Percentiles rank a stretch among this genome's conserved stretches.
Conservation (phyloP, 2,329 filamentous ascomycete genomes). For the Dendrostoma leiphaemia region DNA sequence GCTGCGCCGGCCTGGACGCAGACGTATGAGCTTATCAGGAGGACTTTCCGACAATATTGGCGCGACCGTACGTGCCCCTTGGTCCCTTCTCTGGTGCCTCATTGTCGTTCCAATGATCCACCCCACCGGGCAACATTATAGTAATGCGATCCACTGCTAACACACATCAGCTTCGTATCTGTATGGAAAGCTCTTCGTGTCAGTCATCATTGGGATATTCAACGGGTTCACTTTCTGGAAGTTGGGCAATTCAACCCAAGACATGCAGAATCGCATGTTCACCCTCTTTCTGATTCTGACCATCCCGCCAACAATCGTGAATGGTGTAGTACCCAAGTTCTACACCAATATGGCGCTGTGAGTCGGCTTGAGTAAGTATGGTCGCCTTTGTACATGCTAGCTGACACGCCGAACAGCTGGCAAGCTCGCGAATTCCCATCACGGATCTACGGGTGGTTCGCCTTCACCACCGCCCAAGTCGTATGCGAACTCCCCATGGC, state of each 20-base stretch:
- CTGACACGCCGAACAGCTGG: conserved; percentile 40
- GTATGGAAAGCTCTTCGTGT: conserved; percentile 47
- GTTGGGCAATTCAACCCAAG: conserved; percentile 53
- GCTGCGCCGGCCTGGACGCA: conserved; percentile 59
- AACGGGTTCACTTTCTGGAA: conserved; percentile 71
- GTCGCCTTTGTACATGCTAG: not conserved
- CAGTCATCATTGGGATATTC: conserved; percentile 44
- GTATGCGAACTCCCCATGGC: conserved; percentile 70
- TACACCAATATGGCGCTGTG: conserved; percentile 60
- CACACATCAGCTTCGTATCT: conserved; percentile 65
- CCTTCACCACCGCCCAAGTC: conserved; percentile 65
- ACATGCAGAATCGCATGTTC: conserved; percentile 71
- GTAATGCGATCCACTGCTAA: no score
- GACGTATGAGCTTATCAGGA: conserved; percentile 50
- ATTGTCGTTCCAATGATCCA: no score
- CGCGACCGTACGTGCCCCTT: no score
- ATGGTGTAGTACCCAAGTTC: conserved; percentile 74
- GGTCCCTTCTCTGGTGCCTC: no score
- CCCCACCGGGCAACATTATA: no score
- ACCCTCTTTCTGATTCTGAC: conserved; percentile 75
- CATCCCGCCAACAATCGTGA: conserved; percentile 71
- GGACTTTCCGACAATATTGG: conserved; percentile 64
- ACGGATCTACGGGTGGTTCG: conserved; percentile 77
- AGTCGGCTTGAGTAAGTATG: no score
- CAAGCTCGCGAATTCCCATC: conserved; percentile 70